Evolutionary conservation across 225 moss, liverwort and hornwort species (phyloP).

Genomic region (Pleurozium schreberi): DNA sequence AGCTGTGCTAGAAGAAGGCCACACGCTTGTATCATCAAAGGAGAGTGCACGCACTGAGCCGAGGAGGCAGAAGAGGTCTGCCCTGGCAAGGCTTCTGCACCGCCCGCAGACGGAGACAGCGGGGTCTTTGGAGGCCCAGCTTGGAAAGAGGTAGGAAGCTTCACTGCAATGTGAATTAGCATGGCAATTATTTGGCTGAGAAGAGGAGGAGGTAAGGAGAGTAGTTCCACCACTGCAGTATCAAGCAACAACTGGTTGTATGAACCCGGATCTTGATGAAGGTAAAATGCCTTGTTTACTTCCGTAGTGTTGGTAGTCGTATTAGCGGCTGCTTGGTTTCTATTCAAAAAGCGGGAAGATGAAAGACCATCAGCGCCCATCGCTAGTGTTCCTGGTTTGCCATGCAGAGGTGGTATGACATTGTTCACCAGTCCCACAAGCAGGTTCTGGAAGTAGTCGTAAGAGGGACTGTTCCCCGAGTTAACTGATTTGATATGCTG

Average conservation of each 20-base stretch:
- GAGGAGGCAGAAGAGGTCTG: conserved; percentile 19
- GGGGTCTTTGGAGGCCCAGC: conserved; percentile 57
- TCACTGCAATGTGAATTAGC: conserved; percentile 87
- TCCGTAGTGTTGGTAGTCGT: conserved; percentile 28
- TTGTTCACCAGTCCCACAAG: conserved; percentile 73
- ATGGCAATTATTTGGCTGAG: conserved; percentile 69
- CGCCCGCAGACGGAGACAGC: conserved; percentile 53
- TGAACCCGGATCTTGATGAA: conserved; percentile 89
- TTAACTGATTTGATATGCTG: conserved; percentile 66
- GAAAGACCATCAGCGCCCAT: conserved; percentile 37
- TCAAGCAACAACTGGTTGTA: conserved; percentile 87
- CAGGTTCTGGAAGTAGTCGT: conserved; percentile 85
- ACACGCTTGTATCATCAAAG: conserved; percentile 90
- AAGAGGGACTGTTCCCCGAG: conserved; percentile 61
- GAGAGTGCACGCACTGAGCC: conserved; percentile 28
- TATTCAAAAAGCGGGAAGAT: conserved; percentile 42
- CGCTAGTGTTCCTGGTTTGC: conserved; percentile 32
- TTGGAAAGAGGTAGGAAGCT: conserved; percentile 55
- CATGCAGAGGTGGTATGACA: conserved; percentile 66
- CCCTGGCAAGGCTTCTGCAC: conserved; percentile 39
- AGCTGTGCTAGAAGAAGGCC: conserved; percentile 89
- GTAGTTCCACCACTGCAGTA: conserved; percentile 85
- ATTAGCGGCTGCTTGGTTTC: conserved; percentile 39
- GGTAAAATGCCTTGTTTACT: conserved; percentile 71
- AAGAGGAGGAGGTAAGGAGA: conserved; percentile 73